phyloP scores from a whole-genome alignment of 1,284 basidiomycete species.

The Lentinula novae-zelandiae region DNA sequence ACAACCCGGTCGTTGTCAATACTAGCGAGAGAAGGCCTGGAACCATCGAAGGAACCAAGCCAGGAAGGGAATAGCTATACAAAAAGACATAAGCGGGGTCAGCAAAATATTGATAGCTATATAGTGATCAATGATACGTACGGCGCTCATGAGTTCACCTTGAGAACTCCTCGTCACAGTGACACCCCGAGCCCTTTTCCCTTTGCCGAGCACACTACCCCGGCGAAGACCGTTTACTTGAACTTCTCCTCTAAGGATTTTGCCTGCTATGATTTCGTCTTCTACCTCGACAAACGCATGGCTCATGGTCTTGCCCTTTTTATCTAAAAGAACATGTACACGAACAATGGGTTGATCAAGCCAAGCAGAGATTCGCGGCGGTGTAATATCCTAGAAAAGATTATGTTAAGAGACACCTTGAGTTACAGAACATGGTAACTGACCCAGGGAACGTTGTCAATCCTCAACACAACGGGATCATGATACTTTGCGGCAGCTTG shows the following conservation, averaged over 20 bases:
- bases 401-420: conserved; percentile 11
- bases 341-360: conserved; percentile 62
- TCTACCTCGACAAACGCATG: conserved; percentile 76
- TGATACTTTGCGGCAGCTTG: conserved; percentile 15
- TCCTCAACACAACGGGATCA: conserved; percentile 63
- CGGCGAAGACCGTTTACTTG: conserved; percentile 27
- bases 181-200: conserved; percentile 72
- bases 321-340: conserved; percentile 73
- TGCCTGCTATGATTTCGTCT: conserved; percentile 54
- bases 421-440: conserved; percentile 22
- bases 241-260: conserved; percentile 58
- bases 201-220: conserved; percentile 66
- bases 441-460: conserved; percentile 86
- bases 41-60: conserved; percentile 71
- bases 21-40: conserved; percentile 59
- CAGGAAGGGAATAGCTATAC: conserved; percentile 71
- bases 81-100: background rate
- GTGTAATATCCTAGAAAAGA: conserved; percentile 67
- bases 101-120: conserved; percentile 9
- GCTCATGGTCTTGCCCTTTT: conserved; percentile 74
- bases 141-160: conserved; percentile 74
- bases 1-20: conserved; percentile 53
- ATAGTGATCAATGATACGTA: conserved; percentile 30
- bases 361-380: conserved; percentile 63
- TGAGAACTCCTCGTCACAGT: conserved; percentile 75